Base-by-base conservation (phyloP, 305 asterid genomes). In the Withania somnifera region DNA sequence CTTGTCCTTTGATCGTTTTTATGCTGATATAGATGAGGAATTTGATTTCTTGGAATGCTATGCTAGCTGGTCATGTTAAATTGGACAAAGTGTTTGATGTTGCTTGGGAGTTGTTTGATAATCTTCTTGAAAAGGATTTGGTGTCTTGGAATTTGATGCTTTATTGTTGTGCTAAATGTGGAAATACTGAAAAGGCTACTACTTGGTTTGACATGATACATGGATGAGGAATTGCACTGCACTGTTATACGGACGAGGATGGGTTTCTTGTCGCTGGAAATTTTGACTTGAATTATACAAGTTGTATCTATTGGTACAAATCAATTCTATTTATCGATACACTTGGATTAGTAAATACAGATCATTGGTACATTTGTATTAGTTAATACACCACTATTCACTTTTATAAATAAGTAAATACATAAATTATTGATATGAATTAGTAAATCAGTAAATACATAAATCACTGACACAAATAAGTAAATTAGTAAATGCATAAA, bases 111-210 rank as follows among this genome's bases (percentile, higher is more conserved):
- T 60, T 95, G 89, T 95, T 95, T 73, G 89, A 86, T 84, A 77
- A 71, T 84, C 92, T 91, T 93, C 97, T 90, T 0, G 57, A 83
- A 14, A 91, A 91, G 68, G 97, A 95, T 84, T 88, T 91, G 88
- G 95, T 95, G 86, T 92, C 99, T 20, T 93, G 95, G 97, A 95
- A 95, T 83, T 89, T 91, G 78, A 91, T 91, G 95, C 85, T 91
- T 68, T 94, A 88, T 91, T 89, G 92, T 45, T 92, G 93, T 50
- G 92, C 88, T 4, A 89, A 93, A 89, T 85, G 88, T 84, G 93
- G 92, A 61, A 87, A 88, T 83, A 83, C 89, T 87, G 89, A 84
- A 64, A 42, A 82, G 84, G 98, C 97, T 26, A 84, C 73, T 38
- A 58, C 26, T 63, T 78, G 93, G 88, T 93, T 95, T 84, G 90